Evolutionary conservation across 2,329 filamentous ascomycete species (phyloP).

Genomic region (Fusarium beomiforme): DNA sequence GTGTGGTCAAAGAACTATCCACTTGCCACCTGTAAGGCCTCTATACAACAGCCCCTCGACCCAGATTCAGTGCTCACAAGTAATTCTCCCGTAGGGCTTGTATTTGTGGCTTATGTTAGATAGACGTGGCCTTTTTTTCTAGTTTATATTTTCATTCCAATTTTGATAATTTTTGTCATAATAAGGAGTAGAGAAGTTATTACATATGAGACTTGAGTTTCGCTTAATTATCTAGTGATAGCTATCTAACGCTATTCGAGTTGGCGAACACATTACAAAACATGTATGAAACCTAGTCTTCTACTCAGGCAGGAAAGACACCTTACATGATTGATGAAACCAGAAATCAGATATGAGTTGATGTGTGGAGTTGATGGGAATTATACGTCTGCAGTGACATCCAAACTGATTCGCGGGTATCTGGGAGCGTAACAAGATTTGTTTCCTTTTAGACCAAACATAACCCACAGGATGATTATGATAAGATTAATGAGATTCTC

Average conservation of each 20-base stretch:
- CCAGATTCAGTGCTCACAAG: not conserved
- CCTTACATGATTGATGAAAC: not conserved
- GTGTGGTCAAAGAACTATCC: not conserved
- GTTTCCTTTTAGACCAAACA: not conserved
- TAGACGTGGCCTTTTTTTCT: too few species aligned
- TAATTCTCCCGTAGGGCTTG: not conserved
- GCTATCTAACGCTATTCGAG: not conserved
- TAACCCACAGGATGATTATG: not conserved
- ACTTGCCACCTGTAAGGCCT: not conserved
- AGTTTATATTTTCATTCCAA: too few species aligned
- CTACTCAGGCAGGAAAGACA: not conserved
- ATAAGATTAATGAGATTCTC: slow-evolving; percentile 4
- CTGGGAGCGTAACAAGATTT: not conserved
- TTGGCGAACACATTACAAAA: not conserved
- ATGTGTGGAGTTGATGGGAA: not conserved
- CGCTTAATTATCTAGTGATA: not conserved
- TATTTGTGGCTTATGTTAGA: too few species aligned
- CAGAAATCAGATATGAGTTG: not conserved
- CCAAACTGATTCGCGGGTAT: not conserved
- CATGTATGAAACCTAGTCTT: not conserved
- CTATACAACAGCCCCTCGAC: not conserved
- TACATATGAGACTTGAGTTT: not conserved
- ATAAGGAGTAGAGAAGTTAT: not conserved
- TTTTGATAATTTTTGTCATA: too few species aligned
- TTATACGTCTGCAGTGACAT: not conserved